A percentile compares a stretch with the other conserved stretches of the same genome.
These are phyloP conservation scores for Hemisphaericaspora nanyangensis DNA, from an alignment of 805 yeast species.

Conservation along the genomic window DNA sequence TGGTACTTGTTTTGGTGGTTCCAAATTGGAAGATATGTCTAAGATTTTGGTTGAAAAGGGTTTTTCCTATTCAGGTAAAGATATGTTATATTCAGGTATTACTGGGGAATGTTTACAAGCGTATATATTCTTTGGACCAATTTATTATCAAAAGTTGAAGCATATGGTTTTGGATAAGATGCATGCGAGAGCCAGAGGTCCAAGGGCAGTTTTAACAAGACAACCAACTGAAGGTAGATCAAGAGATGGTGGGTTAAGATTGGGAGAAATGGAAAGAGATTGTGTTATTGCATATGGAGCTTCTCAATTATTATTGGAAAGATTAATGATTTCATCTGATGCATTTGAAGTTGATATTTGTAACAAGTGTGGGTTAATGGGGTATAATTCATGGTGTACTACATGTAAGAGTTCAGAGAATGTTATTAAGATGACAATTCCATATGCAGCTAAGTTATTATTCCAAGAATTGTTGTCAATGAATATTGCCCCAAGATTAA, in stretches of 20 bases:
- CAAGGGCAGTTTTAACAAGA: slow-evolving; percentile 94
- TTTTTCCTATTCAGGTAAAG: slow-evolving; percentile 92
- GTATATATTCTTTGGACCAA: slow-evolving; percentile 97
- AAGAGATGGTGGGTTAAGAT: slow-evolving; percentile 96
- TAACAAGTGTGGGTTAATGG: slow-evolving; percentile 93
- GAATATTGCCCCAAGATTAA: slow-evolving; percentile 97
- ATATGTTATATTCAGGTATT: slow-evolving; percentile 94
- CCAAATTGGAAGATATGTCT: slow-evolving; percentile 94
- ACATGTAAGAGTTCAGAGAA: slow-evolving; percentile 86
- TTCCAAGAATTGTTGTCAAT: slow-evolving; percentile 97
- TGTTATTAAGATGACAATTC: slow-evolving; percentile 91
- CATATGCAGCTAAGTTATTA: slow-evolving; percentile 95
- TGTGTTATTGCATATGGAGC: slow-evolving; percentile 99
- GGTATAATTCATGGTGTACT: slow-evolving; percentile 97
- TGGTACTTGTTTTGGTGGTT: slow-evolving; percentile 98
- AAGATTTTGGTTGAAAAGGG: slow-evolving; percentile 86
- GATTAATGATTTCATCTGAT: slow-evolving; percentile 95
- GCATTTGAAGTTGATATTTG: slow-evolving; percentile 97
- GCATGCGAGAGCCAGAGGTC: slow-evolving; percentile 99
- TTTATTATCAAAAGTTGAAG: slow-evolving; percentile 95
- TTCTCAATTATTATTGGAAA: slow-evolving; percentile 85
- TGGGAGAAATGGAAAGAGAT: slow-evolving; percentile 99
- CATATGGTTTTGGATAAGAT: slow-evolving; percentile 98
- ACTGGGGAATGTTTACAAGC: slow-evolving; percentile 98
- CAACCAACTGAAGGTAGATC: slow-evolving; percentile 99